Conservation (phyloP, 2,329 filamentous ascomycete genomes). For the Capronia epimyces region DNA sequence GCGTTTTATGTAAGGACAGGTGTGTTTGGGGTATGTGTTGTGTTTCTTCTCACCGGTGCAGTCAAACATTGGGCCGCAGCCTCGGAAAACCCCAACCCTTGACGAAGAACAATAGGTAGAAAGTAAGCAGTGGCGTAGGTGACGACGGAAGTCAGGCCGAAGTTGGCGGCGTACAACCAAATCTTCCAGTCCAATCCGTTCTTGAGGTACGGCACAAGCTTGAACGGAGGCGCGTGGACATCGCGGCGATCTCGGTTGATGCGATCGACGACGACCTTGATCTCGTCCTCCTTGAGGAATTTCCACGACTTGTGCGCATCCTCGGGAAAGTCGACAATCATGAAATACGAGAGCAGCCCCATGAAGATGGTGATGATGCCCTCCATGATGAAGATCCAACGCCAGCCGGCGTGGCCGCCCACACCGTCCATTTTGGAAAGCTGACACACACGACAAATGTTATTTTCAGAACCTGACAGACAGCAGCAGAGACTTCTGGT, state of each 20-base stretch:
- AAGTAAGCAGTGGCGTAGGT: constrained; percentile 75
- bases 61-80: constrained; percentile 64
- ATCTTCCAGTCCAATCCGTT: constrained; percentile 49
- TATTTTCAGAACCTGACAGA: not conserved
- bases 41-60: constrained; percentile 60
- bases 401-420: constrained; percentile 43
- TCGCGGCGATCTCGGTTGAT: constrained; percentile 53
- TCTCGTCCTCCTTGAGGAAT: constrained; percentile 32
- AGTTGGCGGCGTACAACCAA: constrained; percentile 52
- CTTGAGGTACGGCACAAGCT: constrained; percentile 43
- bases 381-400: constrained; percentile 58
- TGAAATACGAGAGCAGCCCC: constrained; percentile 39
- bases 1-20: too few species aligned
- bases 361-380: constrained; percentile 37
- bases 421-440: constrained; percentile 28
- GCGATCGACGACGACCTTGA: constrained; percentile 36
- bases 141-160: constrained; percentile 57
- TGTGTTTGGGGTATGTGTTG: too few species aligned
- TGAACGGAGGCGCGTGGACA: constrained; percentile 46
- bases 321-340: constrained; percentile 42
- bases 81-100: constrained; percentile 60
- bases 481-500: too few species aligned
- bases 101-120: constrained; percentile 64
- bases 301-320: constrained; percentile 30
- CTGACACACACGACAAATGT: not conserved